A percentile compares a stretch with the other conserved stretches of the same genome.
These are phyloP conservation scores for Penicillium ochrochloron DNA, from an alignment of 495 filamentous ascomycete genomes.

Conservation along the genomic window DNA sequence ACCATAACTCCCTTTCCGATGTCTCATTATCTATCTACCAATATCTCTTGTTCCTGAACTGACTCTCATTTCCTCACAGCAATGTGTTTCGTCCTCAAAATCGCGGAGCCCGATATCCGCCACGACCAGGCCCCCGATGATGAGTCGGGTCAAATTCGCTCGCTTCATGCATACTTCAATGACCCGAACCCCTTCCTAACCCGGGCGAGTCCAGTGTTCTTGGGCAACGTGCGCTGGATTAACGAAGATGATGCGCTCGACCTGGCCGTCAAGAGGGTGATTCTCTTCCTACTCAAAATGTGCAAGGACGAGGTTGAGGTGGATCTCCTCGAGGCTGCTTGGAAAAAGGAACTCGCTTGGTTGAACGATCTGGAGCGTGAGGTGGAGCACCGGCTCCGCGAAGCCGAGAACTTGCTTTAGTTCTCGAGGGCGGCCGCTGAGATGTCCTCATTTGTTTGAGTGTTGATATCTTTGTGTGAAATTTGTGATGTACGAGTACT, in stretches of 20 bases:
- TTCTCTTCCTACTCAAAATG: conserved; percentile 35
- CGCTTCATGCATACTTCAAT: conserved; percentile 30
- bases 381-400: neutral
- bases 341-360: conserved; percentile 1
- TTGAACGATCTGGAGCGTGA: conserved; percentile 5
- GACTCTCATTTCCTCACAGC: conserved; percentile 17
- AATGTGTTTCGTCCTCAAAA: conserved; percentile 31
- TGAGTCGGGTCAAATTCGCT: neutral
- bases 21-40: neutral
- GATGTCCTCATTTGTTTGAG: neutral
- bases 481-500: neutral
- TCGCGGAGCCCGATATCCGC: conserved; percentile 29
- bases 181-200: conserved; percentile 35
- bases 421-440: neutral
- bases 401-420: neutral
- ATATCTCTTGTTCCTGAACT: neutral
- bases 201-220: conserved; percentile 38
- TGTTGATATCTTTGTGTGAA: neutral
- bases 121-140: neutral
- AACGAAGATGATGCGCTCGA: conserved; percentile 14
- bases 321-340: conserved; percentile 12
- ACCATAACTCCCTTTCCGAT: neutral
- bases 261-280: conserved; percentile 29
- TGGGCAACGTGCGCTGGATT: conserved; percentile 11
- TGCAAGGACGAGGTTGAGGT: conserved; percentile 32